Percentiles rank a stretch among this genome's conserved stretches.
These are phyloP conservation scores for Sclerotinia borealis DNA, from an alignment of 2,329 filamentous ascomycete species.

Conservation along the genomic window DNA sequence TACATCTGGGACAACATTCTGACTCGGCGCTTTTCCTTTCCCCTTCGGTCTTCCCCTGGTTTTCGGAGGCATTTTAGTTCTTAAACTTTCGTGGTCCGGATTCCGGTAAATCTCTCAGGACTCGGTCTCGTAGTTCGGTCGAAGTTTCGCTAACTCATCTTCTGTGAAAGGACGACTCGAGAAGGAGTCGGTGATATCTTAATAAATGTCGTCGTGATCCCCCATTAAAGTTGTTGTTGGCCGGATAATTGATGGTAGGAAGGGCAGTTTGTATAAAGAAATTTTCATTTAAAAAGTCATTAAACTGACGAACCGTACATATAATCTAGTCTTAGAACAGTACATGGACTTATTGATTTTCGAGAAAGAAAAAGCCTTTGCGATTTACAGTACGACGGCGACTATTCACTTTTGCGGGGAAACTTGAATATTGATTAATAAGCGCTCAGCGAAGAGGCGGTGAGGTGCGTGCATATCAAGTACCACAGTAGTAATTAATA, in stretches of 20 bases:
- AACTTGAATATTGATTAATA: background rate
- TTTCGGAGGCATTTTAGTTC: conserved; percentile 18
- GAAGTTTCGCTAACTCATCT: background rate
- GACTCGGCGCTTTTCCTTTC: conserved; percentile 11
- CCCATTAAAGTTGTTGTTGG: background rate
- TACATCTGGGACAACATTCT: conserved; percentile 35
- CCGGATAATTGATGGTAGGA: background rate
- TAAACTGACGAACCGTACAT: background rate
- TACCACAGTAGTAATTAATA: too few relatives aligned
- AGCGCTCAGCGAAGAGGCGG: background rate
- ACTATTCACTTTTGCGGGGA: background rate
- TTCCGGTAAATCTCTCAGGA: background rate
- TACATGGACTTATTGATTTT: background rate
- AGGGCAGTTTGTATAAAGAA: background rate
- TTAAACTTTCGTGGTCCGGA: background rate
- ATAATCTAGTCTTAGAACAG: background rate
- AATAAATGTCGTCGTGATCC: too few relatives aligned
- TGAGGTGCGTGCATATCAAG: background rate
- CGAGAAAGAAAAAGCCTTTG: background rate
- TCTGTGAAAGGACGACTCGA: background rate
- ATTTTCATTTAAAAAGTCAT: background rate
- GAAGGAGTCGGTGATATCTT: background rate
- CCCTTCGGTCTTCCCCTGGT: conserved; percentile 18
- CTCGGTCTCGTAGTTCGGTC: background rate
- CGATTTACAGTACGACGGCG: background rate